Evolutionary conservation across 257 asterid genomes (phyloP).

Genomic region (Apocynum venetum): DNA sequence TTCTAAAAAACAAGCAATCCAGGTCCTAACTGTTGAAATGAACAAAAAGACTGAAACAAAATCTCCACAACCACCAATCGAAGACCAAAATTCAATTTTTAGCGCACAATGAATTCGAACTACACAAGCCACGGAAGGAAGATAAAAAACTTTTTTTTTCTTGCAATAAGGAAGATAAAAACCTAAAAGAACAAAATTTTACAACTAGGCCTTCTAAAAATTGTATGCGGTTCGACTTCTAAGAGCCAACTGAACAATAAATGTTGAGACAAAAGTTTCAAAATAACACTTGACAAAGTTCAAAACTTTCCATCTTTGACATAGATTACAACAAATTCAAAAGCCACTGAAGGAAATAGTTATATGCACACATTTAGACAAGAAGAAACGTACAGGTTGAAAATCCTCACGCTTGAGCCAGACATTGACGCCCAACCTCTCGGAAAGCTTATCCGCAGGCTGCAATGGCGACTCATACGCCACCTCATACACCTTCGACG

Average conservation of each 20-base stretch:
- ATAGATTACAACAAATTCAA: background rate
- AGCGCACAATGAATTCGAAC: background rate
- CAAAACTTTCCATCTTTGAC: background rate
- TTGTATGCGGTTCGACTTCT: background rate
- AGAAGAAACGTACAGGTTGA: slow-evolving; percentile 59
- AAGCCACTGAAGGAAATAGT: background rate
- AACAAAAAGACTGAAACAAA: background rate
- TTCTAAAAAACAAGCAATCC: background rate
- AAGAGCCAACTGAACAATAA: background rate
- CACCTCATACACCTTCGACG: slow-evolving; percentile 92
- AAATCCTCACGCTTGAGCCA: slow-evolving; percentile 95
- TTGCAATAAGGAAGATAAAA: too few relatives aligned
- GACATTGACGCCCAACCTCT: slow-evolving; percentile 59
- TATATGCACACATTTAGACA: background rate
- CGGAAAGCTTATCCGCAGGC: slow-evolving; percentile 69
- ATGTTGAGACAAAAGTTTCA: background rate
- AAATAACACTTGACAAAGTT: background rate
- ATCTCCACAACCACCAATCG: background rate
- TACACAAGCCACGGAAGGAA: background rate
- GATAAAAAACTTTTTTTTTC: background rate
- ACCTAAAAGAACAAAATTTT: background rate
- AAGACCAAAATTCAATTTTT: background rate
- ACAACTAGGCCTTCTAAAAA: background rate
- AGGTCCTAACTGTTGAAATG: background rate
- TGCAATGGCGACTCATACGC: slow-evolving; percentile 82